Conservation (phyloP, 139 green algal genomes). For the Volvox africanus region DNA sequence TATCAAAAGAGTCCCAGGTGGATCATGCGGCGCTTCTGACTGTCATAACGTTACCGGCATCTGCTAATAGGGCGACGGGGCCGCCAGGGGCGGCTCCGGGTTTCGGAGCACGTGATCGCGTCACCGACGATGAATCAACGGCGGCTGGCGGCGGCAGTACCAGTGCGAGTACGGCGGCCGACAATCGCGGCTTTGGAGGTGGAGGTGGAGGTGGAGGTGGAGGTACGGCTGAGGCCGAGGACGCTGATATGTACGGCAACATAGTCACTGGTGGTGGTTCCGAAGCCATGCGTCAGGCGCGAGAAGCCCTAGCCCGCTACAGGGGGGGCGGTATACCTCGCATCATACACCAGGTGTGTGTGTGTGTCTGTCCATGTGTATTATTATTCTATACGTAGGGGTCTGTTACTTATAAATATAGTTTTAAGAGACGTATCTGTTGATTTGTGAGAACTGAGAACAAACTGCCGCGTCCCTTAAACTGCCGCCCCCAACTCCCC, state of each 20-base stretch:
- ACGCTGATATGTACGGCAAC: not conserved
- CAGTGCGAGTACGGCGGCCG: not conserved
- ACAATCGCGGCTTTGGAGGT: not conserved
- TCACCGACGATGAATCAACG: not conserved
- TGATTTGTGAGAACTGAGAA: too few species aligned
- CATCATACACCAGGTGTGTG: slow-evolving; percentile 42
- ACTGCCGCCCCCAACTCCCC: too few species aligned
- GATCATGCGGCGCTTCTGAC: too few species aligned
- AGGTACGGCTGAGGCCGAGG: not conserved
- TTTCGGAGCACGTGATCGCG: too few species aligned
- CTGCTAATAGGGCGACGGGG: too few species aligned
- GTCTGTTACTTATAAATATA: too few species aligned
- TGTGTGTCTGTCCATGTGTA: not conserved
- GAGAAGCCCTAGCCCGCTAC: slow-evolving; percentile 16
- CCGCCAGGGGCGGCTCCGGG: too few species aligned
- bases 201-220: not conserved
- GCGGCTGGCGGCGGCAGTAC: not conserved
- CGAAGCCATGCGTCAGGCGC: not conserved
- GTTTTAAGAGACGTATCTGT: too few species aligned
- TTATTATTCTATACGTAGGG: not conserved
- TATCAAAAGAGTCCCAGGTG: too few species aligned
- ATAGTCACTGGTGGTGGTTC: not conserved
- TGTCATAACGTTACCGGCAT: too few species aligned
- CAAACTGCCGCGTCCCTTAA: too few species aligned
- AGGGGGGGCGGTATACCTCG: slow-evolving; percentile 11